Evolutionary conservation across 306 rosid genomes (phyloP).

Genomic region (Trifolium pratense): DNA sequence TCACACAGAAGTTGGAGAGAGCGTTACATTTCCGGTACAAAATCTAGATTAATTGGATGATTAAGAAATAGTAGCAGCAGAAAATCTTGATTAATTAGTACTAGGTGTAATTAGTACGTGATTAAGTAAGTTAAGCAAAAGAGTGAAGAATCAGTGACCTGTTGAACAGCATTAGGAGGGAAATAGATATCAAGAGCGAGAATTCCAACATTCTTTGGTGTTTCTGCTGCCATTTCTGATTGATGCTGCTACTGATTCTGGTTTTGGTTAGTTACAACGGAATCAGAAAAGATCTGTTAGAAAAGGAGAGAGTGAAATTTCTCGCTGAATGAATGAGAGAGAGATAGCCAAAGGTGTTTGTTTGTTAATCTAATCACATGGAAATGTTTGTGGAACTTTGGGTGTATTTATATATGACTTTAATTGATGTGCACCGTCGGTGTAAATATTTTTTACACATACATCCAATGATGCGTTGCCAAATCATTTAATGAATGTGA

Average conservation of each 20-base stretch:
- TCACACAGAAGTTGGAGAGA: neutral
- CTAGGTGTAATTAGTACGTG: neutral
- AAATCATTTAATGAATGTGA: too few relatives aligned
- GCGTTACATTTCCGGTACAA: neutral
- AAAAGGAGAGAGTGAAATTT: neutral
- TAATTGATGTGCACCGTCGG: too few relatives aligned
- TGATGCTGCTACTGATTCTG: too few relatives aligned
- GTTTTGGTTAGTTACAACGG: neutral
- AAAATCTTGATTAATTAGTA: too few relatives aligned
- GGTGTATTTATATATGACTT: neutral
- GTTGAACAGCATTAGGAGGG: conserved; percentile 82
- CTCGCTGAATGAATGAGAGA: neutral
- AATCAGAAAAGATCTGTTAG: neutral
- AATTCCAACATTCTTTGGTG: conserved; percentile 81
- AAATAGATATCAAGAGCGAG: conserved; percentile 94
- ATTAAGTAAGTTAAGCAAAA: conserved; percentile 30
- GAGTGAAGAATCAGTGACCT: conserved; percentile 46
- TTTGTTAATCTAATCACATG: conserved; percentile 37
- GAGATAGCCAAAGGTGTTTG: neutral
- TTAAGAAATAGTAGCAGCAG: neutral
- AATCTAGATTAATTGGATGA: neutral
- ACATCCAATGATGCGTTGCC: too few relatives aligned
- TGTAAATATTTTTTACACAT: too few relatives aligned
- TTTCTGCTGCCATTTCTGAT: conserved; percentile 46
- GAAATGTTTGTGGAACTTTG: neutral